Evolutionary conservation across 2,329 filamentous ascomycete genomes (phyloP).

Genomic region (Ceratocystis variospora): DNA sequence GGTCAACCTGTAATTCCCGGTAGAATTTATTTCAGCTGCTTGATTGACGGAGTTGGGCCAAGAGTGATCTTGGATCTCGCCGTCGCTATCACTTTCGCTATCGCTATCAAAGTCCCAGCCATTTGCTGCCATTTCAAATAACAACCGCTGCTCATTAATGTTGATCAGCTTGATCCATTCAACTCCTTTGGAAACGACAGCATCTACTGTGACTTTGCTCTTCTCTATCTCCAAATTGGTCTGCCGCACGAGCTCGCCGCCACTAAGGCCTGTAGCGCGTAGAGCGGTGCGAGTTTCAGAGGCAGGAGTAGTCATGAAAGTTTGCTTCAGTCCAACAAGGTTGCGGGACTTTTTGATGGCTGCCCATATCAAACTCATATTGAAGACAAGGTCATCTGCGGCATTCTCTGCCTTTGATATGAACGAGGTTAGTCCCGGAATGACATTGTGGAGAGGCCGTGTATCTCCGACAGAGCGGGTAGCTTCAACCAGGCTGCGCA

Average conservation of each 20-base stretch:
- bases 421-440: not conserved
- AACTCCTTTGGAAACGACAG: not conserved
- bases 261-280: not conserved
- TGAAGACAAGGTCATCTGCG: constrained; percentile 3
- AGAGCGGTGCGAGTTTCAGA: not conserved
- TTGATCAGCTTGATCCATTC: constrained; percentile 10
- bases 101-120: constrained; percentile 9
- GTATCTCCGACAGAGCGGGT: not conserved
- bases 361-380: constrained; percentile 6
- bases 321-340: not conserved
- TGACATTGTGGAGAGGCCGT: not conserved
- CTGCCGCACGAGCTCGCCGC: not conserved
- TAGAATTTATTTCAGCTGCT: not conserved
- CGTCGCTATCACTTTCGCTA: not conserved
- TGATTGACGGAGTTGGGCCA: not conserved
- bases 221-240: not conserved
- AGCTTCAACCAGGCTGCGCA: constrained; percentile 3
- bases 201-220: constrained; percentile 1
- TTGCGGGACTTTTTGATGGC: constrained; percentile 4
- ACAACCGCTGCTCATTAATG: constrained; percentile 1
- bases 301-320: not conserved
- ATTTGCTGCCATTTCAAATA: constrained; percentile 7
- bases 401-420: constrained; percentile 1
- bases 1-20: not conserved
- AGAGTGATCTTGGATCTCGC: not conserved